Evolutionary conservation across 768 basidiomycete genomes (phyloP).

Genomic region (Boletus rubropictus): DNA sequence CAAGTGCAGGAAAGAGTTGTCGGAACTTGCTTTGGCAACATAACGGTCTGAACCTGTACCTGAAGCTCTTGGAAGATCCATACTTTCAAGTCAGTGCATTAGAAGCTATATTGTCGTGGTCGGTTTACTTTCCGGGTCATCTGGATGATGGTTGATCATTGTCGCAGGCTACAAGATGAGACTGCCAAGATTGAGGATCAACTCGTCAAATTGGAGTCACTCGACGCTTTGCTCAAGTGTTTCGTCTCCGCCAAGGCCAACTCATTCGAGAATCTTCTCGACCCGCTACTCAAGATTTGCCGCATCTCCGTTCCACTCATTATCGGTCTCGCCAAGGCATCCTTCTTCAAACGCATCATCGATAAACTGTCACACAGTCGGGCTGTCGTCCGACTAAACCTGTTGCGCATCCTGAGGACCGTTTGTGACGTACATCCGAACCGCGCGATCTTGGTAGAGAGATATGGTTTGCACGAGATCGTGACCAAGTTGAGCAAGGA

Average conservation of each 20-base stretch:
- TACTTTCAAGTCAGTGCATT: conserved; percentile 91
- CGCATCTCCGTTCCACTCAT: conserved; percentile 72
- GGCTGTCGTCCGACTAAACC: conserved; percentile 85
- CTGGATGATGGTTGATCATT: neutral
- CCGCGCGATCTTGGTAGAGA: conserved; percentile 71
- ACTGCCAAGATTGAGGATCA: conserved; percentile 90
- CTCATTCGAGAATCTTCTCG: conserved; percentile 87
- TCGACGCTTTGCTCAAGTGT: conserved; percentile 67
- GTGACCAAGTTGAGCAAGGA: conserved; percentile 76
- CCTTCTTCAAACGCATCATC: conserved; percentile 84
- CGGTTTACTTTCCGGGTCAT: conserved; percentile 16
- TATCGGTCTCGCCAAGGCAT: conserved; percentile 68
- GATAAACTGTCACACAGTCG: conserved; percentile 71
- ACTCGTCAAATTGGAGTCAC: conserved; percentile 57
- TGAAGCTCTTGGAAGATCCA: conserved; percentile 72
- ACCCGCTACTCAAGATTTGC: conserved; percentile 88
- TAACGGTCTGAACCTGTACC: conserved; percentile 78
- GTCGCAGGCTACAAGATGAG: conserved; percentile 88
- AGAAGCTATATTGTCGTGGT: conserved; percentile 90
- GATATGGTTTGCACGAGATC: conserved; percentile 74
- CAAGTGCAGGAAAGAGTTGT: conserved; percentile 91
- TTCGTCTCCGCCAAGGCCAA: conserved; percentile 84
- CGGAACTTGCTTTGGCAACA: conserved; percentile 89
- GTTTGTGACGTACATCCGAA: conserved; percentile 91
- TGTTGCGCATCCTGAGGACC: conserved; percentile 76